Evolutionary conservation across 495 filamentous ascomycete genomes (phyloP).

Genomic region (Talaromyces borbonicus): DNA sequence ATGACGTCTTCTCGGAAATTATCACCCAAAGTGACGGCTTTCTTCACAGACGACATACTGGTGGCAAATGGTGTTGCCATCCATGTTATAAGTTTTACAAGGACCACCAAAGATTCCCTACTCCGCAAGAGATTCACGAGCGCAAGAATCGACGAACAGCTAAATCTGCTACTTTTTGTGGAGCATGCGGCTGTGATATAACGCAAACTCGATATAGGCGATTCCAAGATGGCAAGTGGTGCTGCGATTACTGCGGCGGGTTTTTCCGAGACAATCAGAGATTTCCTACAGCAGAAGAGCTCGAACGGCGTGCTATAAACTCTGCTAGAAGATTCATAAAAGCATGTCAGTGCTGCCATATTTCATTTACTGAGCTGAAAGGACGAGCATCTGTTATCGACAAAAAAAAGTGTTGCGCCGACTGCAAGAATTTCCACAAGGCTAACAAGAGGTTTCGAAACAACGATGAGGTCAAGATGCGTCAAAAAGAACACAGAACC

Average conservation of each 20-base stretch:
- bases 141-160: neutral
- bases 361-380: neutral
- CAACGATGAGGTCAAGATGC: no score
- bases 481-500: no score
- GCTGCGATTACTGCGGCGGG: neutral
- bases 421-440: no score
- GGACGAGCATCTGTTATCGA: neutral
- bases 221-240: neutral
- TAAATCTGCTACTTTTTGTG: neutral
- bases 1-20: neutral
- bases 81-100: neutral
- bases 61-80: constrained; percentile 1
- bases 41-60: neutral
- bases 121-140: neutral
- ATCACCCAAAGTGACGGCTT: neutral
- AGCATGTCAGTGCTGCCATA: neutral
- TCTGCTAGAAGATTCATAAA: neutral
- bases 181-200: neutral
- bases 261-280: neutral
- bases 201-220: neutral
- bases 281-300: neutral
- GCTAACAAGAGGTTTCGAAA: no score
- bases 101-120: neutral
- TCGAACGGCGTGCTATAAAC: neutral
- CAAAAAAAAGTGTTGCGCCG: neutral